phyloP scores from a whole-genome alignment of 208 protist species.

The Naegleria gruberi region DNA sequence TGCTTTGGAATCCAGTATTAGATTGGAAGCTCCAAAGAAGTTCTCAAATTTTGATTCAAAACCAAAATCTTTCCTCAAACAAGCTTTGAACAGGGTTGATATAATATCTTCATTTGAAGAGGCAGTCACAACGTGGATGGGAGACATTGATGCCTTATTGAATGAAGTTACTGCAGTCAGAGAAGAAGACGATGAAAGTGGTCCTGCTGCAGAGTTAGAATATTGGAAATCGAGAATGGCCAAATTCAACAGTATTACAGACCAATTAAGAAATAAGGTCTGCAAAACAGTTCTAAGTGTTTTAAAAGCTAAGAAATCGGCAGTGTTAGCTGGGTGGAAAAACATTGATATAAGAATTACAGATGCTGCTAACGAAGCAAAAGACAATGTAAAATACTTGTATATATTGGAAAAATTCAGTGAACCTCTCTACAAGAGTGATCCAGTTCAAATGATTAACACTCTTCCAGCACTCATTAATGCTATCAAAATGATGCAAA shows the following conservation, averaged over 20 bases:
- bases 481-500: constrained; percentile 51
- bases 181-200: constrained; percentile 44
- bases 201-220: constrained; percentile 55
- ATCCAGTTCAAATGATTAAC: constrained; percentile 42
- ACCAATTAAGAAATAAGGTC: constrained; percentile 44
- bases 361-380: constrained; percentile 59
- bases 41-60: constrained; percentile 27
- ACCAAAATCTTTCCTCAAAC: constrained; percentile 27
- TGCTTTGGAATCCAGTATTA: background rate
- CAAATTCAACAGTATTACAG: constrained; percentile 54
- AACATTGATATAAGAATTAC: constrained; percentile 47
- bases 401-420: constrained; percentile 55
- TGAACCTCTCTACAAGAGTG: constrained; percentile 51
- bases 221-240: constrained; percentile 61
- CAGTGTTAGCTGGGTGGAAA: constrained; percentile 44
- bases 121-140: constrained; percentile 35
- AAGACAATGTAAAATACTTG: constrained; percentile 64
- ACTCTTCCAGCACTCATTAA: constrained; percentile 49
- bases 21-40: constrained; percentile 28
- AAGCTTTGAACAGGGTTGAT: constrained; percentile 23
- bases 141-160: constrained; percentile 47
- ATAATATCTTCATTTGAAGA: constrained; percentile 32
- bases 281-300: constrained; percentile 40
- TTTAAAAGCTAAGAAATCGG: constrained; percentile 39
- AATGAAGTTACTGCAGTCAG: constrained; percentile 39